Conservation (phyloP, 805 yeast species). For the Hanseniaspora valbyensis region DNA sequence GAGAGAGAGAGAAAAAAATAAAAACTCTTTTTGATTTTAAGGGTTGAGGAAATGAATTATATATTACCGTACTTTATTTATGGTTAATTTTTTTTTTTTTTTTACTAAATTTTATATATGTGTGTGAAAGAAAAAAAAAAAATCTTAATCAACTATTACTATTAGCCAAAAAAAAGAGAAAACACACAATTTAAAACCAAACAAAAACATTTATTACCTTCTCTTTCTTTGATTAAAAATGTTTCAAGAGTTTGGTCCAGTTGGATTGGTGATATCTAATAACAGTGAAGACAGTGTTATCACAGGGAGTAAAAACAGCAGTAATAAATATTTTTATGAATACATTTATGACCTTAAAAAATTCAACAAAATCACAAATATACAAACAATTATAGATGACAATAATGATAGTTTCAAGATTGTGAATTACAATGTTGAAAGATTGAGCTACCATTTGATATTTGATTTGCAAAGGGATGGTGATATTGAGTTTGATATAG, state of each 20-base stretch:
- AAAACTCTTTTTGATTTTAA: too few species aligned
- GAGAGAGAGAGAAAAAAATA: too few species aligned
- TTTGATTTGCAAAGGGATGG: neutral
- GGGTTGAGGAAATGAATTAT: too few species aligned
- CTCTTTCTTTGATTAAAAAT: neutral
- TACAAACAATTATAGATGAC: neutral
- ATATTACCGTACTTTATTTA: too few species aligned
- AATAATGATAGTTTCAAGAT: neutral
- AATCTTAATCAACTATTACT: too few species aligned
- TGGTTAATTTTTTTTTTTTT: too few species aligned
- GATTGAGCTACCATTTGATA: neutral
- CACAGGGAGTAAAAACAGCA: neutral
- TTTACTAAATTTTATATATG: too few species aligned
- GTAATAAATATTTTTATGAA: conserved; percentile 3
- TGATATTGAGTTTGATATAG: neutral
- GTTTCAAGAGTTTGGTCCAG: conserved; percentile 8
- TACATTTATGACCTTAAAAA: conserved; percentile 3
- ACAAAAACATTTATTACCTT: too few species aligned
- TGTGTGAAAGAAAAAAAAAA: too few species aligned
- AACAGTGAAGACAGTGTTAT: neutral
- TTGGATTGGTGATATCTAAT: conserved; percentile 1
- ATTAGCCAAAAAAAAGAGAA: too few species aligned
- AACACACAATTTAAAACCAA: too few species aligned
- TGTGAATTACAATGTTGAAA: neutral
- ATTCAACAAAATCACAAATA: conserved; percentile 3